phyloP scores from a whole-genome alignment of 2,329 filamentous ascomycete genomes.

The Coniosporium tulheliwenetii region DNA sequence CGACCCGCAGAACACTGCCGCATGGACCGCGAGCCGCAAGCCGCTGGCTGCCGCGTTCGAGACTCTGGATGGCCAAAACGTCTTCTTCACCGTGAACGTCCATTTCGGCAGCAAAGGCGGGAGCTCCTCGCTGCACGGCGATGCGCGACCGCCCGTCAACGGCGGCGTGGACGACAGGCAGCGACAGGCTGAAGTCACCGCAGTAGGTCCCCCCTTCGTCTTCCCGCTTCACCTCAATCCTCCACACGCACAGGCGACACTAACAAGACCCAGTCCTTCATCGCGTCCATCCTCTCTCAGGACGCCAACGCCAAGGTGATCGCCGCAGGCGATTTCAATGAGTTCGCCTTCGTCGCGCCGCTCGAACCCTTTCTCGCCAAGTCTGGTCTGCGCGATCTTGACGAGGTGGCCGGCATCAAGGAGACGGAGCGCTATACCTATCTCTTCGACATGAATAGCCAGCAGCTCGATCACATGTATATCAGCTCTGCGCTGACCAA shows the following conservation, averaged over 20 bases:
- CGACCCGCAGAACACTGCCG: constrained; percentile 41
- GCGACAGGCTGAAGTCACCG: constrained; percentile 43
- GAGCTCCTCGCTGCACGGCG: constrained; percentile 47
- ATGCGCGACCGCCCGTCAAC: constrained; percentile 51
- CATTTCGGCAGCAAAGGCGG: constrained; percentile 55
- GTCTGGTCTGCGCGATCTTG: constrained; percentile 45
- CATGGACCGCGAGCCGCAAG: constrained; percentile 46
- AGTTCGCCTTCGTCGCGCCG: constrained; percentile 49
- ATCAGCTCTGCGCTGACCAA: constrained; percentile 38
- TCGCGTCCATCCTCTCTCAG: constrained; percentile 38
- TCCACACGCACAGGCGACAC: background rate
- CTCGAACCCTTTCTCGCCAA: constrained; percentile 36
- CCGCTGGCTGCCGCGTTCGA: constrained; percentile 53
- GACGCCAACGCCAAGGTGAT: constrained; percentile 44
- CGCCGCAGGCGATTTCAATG: constrained; percentile 55
- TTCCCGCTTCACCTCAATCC: no score
- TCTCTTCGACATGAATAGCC: constrained; percentile 51
- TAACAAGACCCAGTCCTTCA: constrained; percentile 28
- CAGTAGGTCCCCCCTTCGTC: constrained; percentile 21
- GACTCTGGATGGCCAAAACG: constrained; percentile 35
- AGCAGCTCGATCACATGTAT: constrained; percentile 57
- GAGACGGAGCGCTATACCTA: constrained; percentile 53
- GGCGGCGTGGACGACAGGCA: constrained; percentile 41
- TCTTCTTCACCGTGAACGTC: constrained; percentile 58
- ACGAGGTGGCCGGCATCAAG: constrained; percentile 39